Percentiles rank a stretch among this genome's conserved stretches.
These are phyloP conservation scores for Picea abies DNA, from an alignment of 83 land plant species.

Conservation along the genomic window DNA sequence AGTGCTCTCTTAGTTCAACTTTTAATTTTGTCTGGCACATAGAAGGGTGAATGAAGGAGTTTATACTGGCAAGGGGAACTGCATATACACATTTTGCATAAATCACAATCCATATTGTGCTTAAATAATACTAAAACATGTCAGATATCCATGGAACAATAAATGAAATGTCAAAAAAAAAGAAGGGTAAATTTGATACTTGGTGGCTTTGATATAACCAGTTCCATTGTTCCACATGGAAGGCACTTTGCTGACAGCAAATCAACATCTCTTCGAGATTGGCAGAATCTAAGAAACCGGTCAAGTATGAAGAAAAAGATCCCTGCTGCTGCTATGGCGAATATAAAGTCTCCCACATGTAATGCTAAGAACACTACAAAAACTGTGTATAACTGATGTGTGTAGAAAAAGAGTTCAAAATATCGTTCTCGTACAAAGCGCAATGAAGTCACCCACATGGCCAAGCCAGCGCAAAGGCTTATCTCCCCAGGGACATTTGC, in stretches of 20 bases:
- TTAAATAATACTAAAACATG: background rate
- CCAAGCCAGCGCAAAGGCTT: constrained; percentile 72
- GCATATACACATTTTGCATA: background rate
- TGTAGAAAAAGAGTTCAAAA: constrained; percentile 97
- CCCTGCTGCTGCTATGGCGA: constrained; percentile 64
- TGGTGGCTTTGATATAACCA: constrained; percentile 76
- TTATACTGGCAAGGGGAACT: background rate
- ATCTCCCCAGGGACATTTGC: constrained; percentile 89
- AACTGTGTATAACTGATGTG: constrained; percentile 86
- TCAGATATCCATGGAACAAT: background rate
- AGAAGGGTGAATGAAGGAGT: background rate
- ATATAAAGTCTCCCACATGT: constrained; percentile 87
- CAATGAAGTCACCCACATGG: constrained; percentile 93
- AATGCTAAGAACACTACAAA: constrained; percentile 85
- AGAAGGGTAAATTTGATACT: constrained; percentile 38
- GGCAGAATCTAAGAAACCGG: constrained; percentile 88
- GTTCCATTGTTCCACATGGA: constrained; percentile 88
- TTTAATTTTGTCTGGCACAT: background rate
- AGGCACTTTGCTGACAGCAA: constrained; percentile 65
- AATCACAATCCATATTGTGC: background rate
- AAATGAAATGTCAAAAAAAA: background rate
- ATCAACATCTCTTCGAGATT: constrained; percentile 66
- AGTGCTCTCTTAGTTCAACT: background rate
- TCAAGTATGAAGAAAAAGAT: constrained; percentile 88
- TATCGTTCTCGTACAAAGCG: constrained; percentile 52